Conservation (phyloP, 164 flowering plant species). For the Brasenia schreberi region DNA sequence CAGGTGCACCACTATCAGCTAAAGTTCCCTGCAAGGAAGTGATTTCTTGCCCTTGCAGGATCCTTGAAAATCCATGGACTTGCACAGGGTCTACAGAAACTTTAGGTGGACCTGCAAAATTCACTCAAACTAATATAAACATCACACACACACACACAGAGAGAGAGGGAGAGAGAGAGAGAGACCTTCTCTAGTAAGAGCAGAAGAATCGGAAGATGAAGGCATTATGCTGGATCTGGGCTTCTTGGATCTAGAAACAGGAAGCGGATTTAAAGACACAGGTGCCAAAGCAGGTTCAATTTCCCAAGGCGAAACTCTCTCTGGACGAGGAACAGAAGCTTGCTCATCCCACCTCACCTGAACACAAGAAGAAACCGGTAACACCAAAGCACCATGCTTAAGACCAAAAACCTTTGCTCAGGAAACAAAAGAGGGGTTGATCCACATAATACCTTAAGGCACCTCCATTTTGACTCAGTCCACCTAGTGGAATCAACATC, state of each 20-base stretch:
- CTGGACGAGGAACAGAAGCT: conserved; percentile 18
- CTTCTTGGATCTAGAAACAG: conserved; percentile 17
- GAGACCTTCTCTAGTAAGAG: conserved; percentile 70
- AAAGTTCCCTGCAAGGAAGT: conserved; percentile 60
- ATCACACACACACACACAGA: neutral
- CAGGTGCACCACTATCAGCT: conserved; percentile 48
- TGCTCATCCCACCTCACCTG: conserved; percentile 52
- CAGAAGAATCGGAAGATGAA: conserved; percentile 66
- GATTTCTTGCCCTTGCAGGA: conserved; percentile 92
- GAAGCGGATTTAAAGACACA: conserved; percentile 4
- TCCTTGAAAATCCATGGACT: conserved; percentile 53
- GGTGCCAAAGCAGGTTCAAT: conserved; percentile 19
- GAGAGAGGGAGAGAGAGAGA: neutral
- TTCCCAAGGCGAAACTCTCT: conserved; percentile 45
- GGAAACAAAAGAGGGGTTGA: neutral
- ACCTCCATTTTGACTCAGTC: conserved; percentile 53
- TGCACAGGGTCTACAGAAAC: conserved; percentile 45
- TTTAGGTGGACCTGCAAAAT: conserved; percentile 44
- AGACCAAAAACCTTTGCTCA: neutral
- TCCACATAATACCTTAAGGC: conserved; percentile 25
- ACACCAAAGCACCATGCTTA: neutral
- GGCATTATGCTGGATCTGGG: conserved; percentile 19
- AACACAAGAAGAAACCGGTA: neutral
- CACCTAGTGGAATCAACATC: conserved; percentile 34
- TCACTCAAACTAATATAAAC: neutral